These are phyloP conservation scores for Penstemon eatonii DNA, from an alignment of 257 asterid species.

Conservation along the genomic window DNA sequence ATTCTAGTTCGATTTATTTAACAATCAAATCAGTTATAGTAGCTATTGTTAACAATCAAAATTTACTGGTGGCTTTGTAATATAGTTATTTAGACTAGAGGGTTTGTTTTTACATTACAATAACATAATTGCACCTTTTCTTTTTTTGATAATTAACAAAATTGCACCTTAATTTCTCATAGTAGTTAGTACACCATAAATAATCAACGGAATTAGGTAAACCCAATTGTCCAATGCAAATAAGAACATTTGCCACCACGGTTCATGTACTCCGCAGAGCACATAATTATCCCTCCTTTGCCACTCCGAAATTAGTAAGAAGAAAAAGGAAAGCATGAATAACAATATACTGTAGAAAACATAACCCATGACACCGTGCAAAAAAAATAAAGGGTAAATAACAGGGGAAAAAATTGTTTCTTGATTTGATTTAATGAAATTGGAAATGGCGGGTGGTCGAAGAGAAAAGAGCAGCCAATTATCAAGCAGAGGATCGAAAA, in stretches of 20 bases:
- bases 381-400: too few species aligned
- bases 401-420: too few species aligned
- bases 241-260: not conserved
- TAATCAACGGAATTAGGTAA: slow-evolving; percentile 33
- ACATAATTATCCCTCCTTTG: not conserved
- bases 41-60: too few species aligned
- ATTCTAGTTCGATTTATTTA: too few species aligned
- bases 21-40: too few species aligned
- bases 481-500: slow-evolving; percentile 53
- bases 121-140: not conserved
- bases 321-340: too few species aligned
- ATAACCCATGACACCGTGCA: too few species aligned
- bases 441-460: slow-evolving; percentile 61
- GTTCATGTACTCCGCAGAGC: slow-evolving; percentile 3
- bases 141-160: too few species aligned
- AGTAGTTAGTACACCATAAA: not conserved
- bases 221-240: slow-evolving; percentile 3
- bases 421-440: not conserved
- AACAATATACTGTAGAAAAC: too few species aligned
- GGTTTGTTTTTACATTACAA: not conserved
- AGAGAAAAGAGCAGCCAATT: slow-evolving; percentile 52
- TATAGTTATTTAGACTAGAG: too few species aligned
- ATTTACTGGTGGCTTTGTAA: too few species aligned
- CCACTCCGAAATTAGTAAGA: too few species aligned
- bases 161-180: not conserved